Base-by-base conservation (phyloP, 108 stramenopile species). In the Chaetoceros tenuissimus region DNA sequence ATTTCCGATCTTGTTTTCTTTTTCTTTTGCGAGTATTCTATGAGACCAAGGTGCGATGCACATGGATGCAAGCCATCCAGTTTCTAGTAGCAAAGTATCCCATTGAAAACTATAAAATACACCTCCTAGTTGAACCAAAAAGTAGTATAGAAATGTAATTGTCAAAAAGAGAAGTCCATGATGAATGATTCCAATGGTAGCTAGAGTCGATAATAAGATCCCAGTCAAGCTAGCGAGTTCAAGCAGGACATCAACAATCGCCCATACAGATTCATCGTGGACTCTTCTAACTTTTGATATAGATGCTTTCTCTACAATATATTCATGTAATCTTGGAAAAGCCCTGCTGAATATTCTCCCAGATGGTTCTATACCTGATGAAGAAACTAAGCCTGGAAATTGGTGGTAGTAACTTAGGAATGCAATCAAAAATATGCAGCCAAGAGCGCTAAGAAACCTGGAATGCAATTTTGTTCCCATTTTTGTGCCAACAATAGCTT, bases 71-170 rank as follows among this genome's bases (percentile, higher is more conserved):
- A 81, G 46, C 22, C 66, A 68, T 10, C 77, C 77, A n/a, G 65
- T 53, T 60, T 92, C 90, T 0, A 81, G 19, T 10, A 92, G 67
- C 18, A 92, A 51, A 8, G 67, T 74, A 46, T 92, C 90, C 90
- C 90, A 92, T 74, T 92, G 90, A 68, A 87, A 92, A 19, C 59
- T 55, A 43, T 84, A 82, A 51, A 87, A 85, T 0, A 57, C 47
- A 0, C 69, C 68, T n/a, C 77, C 74, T 10, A 58, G 28, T 21
- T 52, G 40, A 2, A 67, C 59, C 28, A 76, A 25, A 19, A 78
- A 51, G 31, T 40, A 57, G 55, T 74, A 77, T 22, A 75, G 59
- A 20, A 62, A 51, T 8, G 69, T 64, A 19, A 75, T 17, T 8
- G 55, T 24, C 21, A 65, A 46, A 52, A 69, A 64, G 5, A 70